A percentile compares a stretch with the other conserved stretches of the same genome.
phyloP scores from a whole-genome alignment of 768 basidiomycete species.

The Amyloporia xantha region DNA sequence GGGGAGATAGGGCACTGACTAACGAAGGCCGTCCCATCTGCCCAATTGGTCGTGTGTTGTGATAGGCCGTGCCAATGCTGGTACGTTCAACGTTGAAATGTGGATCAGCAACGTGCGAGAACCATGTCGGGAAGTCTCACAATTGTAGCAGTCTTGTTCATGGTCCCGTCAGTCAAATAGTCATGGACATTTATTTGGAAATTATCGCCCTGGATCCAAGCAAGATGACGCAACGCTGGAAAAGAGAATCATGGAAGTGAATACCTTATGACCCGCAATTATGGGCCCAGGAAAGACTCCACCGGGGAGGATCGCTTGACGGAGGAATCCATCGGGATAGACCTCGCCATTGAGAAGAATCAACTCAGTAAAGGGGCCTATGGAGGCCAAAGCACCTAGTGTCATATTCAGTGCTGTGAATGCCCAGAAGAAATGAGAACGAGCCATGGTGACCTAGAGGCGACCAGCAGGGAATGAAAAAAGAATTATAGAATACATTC shows the following conservation, averaged over 20 bases:
- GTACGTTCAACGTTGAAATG: not conserved
- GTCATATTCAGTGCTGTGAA: no score
- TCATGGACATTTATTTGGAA: conserved; percentile 21
- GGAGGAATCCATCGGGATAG: conserved; percentile 7
- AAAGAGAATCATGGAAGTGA: not conserved
- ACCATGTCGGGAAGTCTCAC: conserved; percentile 7
- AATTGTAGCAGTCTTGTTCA: conserved; percentile 17
- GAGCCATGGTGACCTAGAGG: no score
- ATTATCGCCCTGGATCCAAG: conserved; percentile 13
- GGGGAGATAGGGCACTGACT: conserved; percentile 33
- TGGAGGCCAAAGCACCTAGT: no score
- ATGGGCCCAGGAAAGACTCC: conserved; percentile 8
- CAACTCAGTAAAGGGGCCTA: not conserved
- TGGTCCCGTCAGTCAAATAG: conserved; percentile 13
- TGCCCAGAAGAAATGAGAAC: no score
- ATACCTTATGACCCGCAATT: conserved; percentile 10
- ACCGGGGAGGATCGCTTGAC: conserved; percentile 9
- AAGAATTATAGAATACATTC: no score
- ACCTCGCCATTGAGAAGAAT: conserved; percentile 2
- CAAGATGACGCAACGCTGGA: not conserved
- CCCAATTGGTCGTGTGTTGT: conserved; percentile 36
- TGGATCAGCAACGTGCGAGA: not conserved
- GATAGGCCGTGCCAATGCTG: conserved; percentile 45
- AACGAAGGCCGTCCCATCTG: conserved; percentile 42
- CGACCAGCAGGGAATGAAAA: no score